These are phyloP conservation scores for Deuterostichococcus epilithicus DNA, from an alignment of 139 green algal species.

Conservation along the genomic window DNA sequence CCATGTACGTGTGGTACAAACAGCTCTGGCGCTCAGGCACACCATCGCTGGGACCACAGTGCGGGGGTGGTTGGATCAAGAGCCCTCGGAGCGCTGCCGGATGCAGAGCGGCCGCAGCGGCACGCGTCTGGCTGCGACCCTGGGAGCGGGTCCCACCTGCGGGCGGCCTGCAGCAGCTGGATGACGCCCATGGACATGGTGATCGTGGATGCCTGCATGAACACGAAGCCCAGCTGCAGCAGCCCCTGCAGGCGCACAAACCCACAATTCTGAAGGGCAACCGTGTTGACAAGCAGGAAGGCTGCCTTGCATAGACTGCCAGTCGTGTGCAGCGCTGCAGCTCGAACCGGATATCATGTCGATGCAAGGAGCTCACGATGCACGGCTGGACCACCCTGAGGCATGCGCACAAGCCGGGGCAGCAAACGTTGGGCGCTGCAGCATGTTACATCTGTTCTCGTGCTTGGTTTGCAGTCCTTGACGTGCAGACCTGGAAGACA, in stretches of 20 bases:
- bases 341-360: too few species aligned
- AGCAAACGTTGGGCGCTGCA: too few species aligned
- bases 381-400: too few species aligned
- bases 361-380: too few species aligned
- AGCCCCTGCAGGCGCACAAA: neutral
- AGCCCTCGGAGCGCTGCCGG: neutral
- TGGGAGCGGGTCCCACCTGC: too few species aligned
- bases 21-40: neutral
- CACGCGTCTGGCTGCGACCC: too few species aligned
- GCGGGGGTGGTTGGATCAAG: neutral
- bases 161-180: conserved; percentile 9
- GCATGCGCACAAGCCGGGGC: too few species aligned
- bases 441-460: too few species aligned
- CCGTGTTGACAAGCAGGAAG: too few species aligned
- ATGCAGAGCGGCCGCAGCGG: neutral
- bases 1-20: neutral
- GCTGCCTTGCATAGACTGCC: too few species aligned
- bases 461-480: too few species aligned
- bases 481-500: conserved; percentile 1
- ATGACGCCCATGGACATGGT: conserved; percentile 3
- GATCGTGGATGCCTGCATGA: conserved; percentile 16
- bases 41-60: neutral
- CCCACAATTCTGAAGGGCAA: neutral
- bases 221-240: conserved; percentile 15
- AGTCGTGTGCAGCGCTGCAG: too few species aligned